Evolutionary conservation across 345 rosid genomes (phyloP).

Genomic region (Salix arbutifolia): DNA sequence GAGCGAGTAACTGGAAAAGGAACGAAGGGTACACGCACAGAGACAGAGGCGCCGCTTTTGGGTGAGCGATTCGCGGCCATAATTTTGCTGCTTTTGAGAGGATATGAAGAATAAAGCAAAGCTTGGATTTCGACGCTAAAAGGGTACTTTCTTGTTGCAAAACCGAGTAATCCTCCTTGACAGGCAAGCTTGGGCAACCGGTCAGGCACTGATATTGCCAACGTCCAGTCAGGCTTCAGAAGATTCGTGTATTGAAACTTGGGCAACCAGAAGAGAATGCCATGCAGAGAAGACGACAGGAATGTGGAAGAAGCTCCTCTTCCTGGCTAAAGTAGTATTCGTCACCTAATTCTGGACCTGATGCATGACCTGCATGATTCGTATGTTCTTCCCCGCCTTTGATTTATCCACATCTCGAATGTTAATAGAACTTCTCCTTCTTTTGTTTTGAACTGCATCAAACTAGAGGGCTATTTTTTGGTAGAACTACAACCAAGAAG

Average conservation of each 20-base stretch:
- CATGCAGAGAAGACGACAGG: neutral
- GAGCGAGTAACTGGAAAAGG: neutral
- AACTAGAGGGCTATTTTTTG: too few species aligned
- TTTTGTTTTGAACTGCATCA: too few species aligned
- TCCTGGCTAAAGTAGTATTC: neutral
- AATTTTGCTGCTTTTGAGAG: neutral
- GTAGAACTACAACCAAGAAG: neutral
- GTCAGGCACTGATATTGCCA: too few species aligned
- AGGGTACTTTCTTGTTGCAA: neutral
- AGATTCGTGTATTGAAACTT: neutral
- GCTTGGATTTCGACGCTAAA: neutral
- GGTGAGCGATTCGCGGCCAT: neutral
- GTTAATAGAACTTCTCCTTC: neutral
- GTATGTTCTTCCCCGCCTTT: neutral
- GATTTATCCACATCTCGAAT: neutral
- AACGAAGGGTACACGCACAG: neutral
- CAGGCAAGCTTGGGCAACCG: too few species aligned
- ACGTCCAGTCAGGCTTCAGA: neutral
- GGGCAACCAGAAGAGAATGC: neutral
- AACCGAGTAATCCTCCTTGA: neutral
- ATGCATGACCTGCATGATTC: neutral
- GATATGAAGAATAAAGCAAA: neutral
- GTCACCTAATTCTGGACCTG: neutral
- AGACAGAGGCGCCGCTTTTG: neutral
- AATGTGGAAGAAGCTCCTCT: neutral